A percentile compares a stretch with the other conserved stretches of the same genome.
Evolutionary conservation across 2,329 filamentous ascomycete genomes (phyloP).

Genomic region (Metarhizium rileyi): DNA sequence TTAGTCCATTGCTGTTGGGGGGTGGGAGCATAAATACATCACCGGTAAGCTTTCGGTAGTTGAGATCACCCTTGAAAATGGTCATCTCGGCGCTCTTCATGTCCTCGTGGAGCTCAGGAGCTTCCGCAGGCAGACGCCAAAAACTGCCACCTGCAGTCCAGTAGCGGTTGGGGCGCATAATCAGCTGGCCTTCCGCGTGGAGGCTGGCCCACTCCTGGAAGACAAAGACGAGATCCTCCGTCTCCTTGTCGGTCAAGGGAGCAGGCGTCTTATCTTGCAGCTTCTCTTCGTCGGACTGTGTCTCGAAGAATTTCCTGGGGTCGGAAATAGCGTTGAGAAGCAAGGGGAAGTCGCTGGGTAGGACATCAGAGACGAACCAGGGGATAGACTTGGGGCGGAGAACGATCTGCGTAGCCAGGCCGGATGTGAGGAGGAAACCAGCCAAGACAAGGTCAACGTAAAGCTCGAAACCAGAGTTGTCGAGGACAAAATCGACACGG

Average conservation of each 20-base stretch:
- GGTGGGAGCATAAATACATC: constrained; percentile 49
- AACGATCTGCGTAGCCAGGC: constrained; percentile 76
- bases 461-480: constrained; percentile 95
- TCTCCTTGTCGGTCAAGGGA: constrained; percentile 58
- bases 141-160: constrained; percentile 86
- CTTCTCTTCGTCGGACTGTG: constrained; percentile 57
- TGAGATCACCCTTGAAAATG: constrained; percentile 94
- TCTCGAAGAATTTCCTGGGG: constrained; percentile 70
- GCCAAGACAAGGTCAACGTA: constrained; percentile 91
- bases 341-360: constrained; percentile 76
- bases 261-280: constrained; percentile 45
- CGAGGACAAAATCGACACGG: constrained; percentile 86
- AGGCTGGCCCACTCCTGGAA: constrained; percentile 73
- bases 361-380: constrained; percentile 96
- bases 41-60: constrained; percentile 85
- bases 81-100: constrained; percentile 77
- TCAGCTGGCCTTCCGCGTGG: constrained; percentile 74
- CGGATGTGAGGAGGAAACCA: constrained; percentile 76
- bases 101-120: constrained; percentile 61
- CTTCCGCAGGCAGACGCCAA: constrained; percentile 70
- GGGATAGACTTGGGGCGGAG: constrained; percentile 91
- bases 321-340: constrained; percentile 71
- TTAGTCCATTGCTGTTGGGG: too few relatives aligned
- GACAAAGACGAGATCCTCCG: constrained; percentile 59
- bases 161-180: constrained; percentile 76